A percentile compares a stretch with the other conserved stretches of the same genome.
phyloP scores from a whole-genome alignment of 306 rosid species.

The Cicer pinnatifidum region DNA sequence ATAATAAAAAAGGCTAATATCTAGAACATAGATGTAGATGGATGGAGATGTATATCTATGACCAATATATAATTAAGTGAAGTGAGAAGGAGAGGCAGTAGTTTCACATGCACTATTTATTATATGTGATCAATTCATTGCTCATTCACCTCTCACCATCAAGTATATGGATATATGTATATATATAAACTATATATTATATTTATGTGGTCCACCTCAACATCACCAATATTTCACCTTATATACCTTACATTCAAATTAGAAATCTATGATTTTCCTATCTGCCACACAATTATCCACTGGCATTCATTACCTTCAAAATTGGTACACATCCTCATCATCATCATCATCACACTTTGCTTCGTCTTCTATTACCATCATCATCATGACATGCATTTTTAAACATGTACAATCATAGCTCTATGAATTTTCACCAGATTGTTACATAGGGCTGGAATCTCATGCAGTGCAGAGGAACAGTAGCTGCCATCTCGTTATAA shows the following conservation, averaged over 20 bases:
- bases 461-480: slow-evolving; percentile 46
- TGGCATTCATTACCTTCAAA: slow-evolving; percentile 59
- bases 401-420: slow-evolving; percentile 57
- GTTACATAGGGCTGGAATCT: slow-evolving; percentile 31
- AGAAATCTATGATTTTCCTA: slow-evolving; percentile 48
- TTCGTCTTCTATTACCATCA: slow-evolving; percentile 44
- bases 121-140: slow-evolving; percentile 16
- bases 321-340: slow-evolving; percentile 58
- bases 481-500: slow-evolving; percentile 40
- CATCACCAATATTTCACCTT: slow-evolving; percentile 47
- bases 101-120: slow-evolving; percentile 50
- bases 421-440: slow-evolving; percentile 45
- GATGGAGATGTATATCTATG: slow-evolving; percentile 6
- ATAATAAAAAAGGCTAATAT: not conserved
- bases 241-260: slow-evolving; percentile 45
- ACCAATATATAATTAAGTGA: slow-evolving; percentile 33
- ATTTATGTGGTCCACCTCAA: slow-evolving; percentile 62
- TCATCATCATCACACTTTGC: slow-evolving; percentile 47
- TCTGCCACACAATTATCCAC: slow-evolving; percentile 63
- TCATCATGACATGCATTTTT: slow-evolving; percentile 48
- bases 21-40: slow-evolving; percentile 8
- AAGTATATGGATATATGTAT: not conserved
- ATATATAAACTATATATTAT: not conserved
- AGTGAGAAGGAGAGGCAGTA: slow-evolving; percentile 37
- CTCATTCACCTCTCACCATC: slow-evolving; percentile 51